Base-by-base conservation (phyloP, 257 asterid species). In the Knoxia roxburghii region DNA sequence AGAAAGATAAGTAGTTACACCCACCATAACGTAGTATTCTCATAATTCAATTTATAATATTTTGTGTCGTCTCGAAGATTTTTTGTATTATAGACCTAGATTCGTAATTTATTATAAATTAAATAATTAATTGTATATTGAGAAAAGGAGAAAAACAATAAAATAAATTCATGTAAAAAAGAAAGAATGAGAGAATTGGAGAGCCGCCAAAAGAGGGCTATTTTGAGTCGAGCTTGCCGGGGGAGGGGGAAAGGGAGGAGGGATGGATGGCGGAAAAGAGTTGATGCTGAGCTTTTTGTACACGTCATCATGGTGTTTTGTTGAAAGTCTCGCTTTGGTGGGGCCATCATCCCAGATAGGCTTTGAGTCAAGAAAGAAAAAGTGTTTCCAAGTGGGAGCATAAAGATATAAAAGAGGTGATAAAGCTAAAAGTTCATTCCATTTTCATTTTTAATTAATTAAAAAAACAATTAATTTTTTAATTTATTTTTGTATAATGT, bases 221-320 rank as follows among this genome's bases (percentile, higher is more conserved):
- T 0, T 2, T 0, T 45, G 5, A 3, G 1, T 20, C 32, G 61
- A 37, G 12, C 2, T 26, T 13, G 7, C 23, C 21, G 24, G 20
- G 14, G 54, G 17, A 40, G 8, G 35, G 35, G 2, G 37, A 9
- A 37, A 37, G 41, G 41, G 41, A 37, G 41, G 41, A 37, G 9
- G 41, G 21, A 46, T 26, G 24, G 32, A 3, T 12, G 27, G 72
- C 61, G 62, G 57, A 66, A n/a, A 54, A 67, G 81, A 76, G 87
- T 78, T 67, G 85, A 84, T 72, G 86, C 75, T 74, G 81, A 78
- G 75, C 95, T 80, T 90, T 85, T 84, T 80, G 85, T 80, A 80
- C 88, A 72, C 75, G 76, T 89, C 86, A 82, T 86, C 72, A 81
- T 74, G 54, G 67, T 58, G 29, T 61, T 64, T 30, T 52, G 46